These are phyloP conservation scores for Lagerstroemia speciosa DNA, from an alignment of 345 rosid species.

Conservation along the genomic window DNA sequence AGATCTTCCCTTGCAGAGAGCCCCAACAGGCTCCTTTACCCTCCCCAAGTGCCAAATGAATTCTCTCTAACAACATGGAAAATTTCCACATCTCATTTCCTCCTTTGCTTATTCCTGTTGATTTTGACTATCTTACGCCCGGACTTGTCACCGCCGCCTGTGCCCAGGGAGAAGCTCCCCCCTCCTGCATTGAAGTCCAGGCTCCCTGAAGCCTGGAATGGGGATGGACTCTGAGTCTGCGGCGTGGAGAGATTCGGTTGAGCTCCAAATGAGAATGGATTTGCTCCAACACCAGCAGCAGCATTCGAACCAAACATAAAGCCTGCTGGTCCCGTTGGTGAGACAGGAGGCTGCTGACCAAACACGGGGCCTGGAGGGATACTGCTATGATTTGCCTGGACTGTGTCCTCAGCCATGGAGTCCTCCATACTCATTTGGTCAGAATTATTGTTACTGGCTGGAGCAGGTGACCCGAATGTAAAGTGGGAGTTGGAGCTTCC, in stretches of 20 bases:
- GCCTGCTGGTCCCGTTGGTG: constrained; percentile 29
- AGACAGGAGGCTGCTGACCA: constrained; percentile 37
- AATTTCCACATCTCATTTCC: constrained; percentile 28
- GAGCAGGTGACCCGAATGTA: constrained; percentile 35
- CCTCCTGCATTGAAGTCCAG: constrained; percentile 56
- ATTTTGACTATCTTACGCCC: constrained; percentile 41
- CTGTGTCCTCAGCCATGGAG: constrained; percentile 94
- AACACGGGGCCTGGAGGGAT: constrained; percentile 32
- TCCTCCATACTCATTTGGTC: constrained; percentile 89
- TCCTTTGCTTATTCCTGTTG: constrained; percentile 30
- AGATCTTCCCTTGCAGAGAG: not conserved
- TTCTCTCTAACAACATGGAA: not conserved
- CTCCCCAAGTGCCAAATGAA: constrained; percentile 1
- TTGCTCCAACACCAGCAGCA: not conserved
- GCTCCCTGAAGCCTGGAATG: constrained; percentile 60
- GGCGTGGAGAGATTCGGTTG: constrained; percentile 34
- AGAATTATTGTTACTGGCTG: constrained; percentile 27
- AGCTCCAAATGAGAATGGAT: constrained; percentile 53
- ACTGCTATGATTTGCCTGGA: constrained; percentile 31
- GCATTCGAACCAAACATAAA: constrained; percentile 2
- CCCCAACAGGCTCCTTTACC: not conserved
- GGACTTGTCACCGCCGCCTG: constrained; percentile 64
- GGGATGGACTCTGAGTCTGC: constrained; percentile 46
- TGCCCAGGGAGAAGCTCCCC: constrained; percentile 79
- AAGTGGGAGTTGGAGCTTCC: constrained; percentile 36